Base-by-base conservation (phyloP, 345 rosid species). In the Alliaria petiolata region DNA sequence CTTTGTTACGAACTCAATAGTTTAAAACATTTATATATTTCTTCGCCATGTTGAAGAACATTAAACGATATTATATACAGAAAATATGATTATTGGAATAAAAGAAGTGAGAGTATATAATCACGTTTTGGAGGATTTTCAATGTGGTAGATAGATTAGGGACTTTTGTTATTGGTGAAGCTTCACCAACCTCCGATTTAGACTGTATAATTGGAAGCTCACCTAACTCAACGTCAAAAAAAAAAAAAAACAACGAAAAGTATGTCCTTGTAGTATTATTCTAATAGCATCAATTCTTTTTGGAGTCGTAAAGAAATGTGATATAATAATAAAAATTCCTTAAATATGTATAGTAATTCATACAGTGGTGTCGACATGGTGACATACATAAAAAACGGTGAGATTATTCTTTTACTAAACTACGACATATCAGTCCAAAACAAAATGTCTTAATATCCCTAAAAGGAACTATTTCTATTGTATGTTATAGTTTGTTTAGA, bases 151-250 rank as follows among this genome's bases (percentile, higher is more conserved):
- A 36, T 54, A 30, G 31, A 31, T 8, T 7, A 39, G n/a, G 28
- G 57, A 55, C 70, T 45, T 47, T 64, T 64, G 36, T 45, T 16
- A 14, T 46, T 16, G 43, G 58, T 60, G 42, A 13, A 31, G 15
- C 22, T 54, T 65, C 58, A 64, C 77, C 77, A 64, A 72, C 77
- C 71, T 64, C 50, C 53, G 50, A 55, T 26, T 71, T 45, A 30
- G 31, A 43, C 39, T 15, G 65, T 28, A 45, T 34, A 64, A 35
- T 25, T 54, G 70, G 58, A 64, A 53, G 14, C 56, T 7, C 49
- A 72, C 76, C 70, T 9, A 64, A 28, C 56, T 13, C 8, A 43
- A 3, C 10, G 4, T n/a, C 25, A 62, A 31, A 30, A 19, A n/a
- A n/a, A n/a, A n/a, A n/a, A n/a, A 54, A 25, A n/a, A n/a, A n/a